These are phyloP conservation scores for Pichia deserticola DNA, from an alignment of 805 yeast genomes.

Conservation along the genomic window DNA sequence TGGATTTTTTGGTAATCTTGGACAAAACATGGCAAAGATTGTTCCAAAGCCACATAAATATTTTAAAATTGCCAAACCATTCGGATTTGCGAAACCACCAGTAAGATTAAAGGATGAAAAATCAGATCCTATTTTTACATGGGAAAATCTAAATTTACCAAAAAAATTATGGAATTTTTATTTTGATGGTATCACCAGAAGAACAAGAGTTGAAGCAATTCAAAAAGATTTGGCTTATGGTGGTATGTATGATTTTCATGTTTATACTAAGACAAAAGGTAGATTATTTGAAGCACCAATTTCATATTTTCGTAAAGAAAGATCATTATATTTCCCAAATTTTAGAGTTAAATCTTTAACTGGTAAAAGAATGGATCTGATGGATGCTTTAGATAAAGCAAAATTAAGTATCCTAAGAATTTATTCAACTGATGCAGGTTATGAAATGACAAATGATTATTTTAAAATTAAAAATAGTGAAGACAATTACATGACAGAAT, in stretches of 20 bases:
- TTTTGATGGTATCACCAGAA: conserved; percentile 31
- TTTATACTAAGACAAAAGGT: conserved; percentile 69
- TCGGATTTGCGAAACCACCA: conserved; percentile 27
- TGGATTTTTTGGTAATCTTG: conserved; percentile 27
- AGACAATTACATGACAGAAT: conserved; percentile 32
- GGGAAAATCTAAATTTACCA: conserved; percentile 24
- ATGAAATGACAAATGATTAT: conserved; percentile 54
- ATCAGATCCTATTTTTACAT: conserved; percentile 18
- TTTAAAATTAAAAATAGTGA: conserved; percentile 40
- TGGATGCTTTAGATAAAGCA: conserved; percentile 34
- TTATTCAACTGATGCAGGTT: conserved; percentile 65
- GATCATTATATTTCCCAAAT: conserved; percentile 78
- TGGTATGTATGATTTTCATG: conserved; percentile 58
- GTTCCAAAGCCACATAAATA: conserved; percentile 29
- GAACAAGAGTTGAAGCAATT: conserved; percentile 30
- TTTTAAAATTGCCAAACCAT: conserved; percentile 27
- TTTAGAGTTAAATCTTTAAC: conserved; percentile 48
- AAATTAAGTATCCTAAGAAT: conserved; percentile 60
- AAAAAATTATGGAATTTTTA: conserved; percentile 29
- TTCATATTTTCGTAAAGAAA: conserved; percentile 67
- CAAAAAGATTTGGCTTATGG: conserved; percentile 60
- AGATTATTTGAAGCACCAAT: conserved; percentile 78
- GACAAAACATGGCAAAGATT: conserved; percentile 24
- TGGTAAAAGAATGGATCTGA: conserved; percentile 28
- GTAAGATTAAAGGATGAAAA: conserved; percentile 16